Evolutionary conservation across 768 basidiomycete species (phyloP), one percentile per base, ranked within the genome.

Genomic region (Boletus reticulatus): DNA sequence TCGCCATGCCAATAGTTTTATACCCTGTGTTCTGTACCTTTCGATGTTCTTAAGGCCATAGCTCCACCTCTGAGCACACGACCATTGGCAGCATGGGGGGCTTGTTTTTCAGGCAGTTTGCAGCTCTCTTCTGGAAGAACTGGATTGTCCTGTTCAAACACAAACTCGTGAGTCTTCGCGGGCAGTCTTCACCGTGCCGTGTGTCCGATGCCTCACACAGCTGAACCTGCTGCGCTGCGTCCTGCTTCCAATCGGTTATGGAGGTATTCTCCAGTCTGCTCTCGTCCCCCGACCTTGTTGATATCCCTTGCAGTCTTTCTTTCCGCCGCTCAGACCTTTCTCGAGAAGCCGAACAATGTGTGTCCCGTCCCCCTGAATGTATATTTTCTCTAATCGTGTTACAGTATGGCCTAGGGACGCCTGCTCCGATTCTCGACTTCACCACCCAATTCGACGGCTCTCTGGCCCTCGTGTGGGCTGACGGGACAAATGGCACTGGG

Each of bases 61-160:
- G n/a, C n/a, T n/a, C n/a, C n/a, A 59, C 43, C 44, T 6, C 31
- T 38, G 9, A 55, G 36, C 17, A 13, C 41, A 29, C 17, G 19
- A 45, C 27, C 41, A 48, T 45, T 13, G 19, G 14, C 24, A 42
- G 31, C 32, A 74, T 73, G 68, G 36, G 24, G 2, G 56, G 57
- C 53, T 68, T 84, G 36, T 85, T 88, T 66, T 80, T 81, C 75
- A 76, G 80, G 31, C 88, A 89, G 72, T 78, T 85, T 52, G 68
- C 70, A 4, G 82, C 80, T 3, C 70, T 89, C 20, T 78, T 81
- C 52, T 80, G 83, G 80, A 89, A 89, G 75, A 89, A 89, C 60
- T 87, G 84, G 84, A 87, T 89, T 42, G 76, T 87, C 0, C 74
- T 88, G 29, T 83, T 79, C 22, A 86, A 82, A 64, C 84, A 86